These are phyloP conservation scores for Panellus pusillus DNA, from an alignment of 768 basidiomycete species.

Conservation along the genomic window DNA sequence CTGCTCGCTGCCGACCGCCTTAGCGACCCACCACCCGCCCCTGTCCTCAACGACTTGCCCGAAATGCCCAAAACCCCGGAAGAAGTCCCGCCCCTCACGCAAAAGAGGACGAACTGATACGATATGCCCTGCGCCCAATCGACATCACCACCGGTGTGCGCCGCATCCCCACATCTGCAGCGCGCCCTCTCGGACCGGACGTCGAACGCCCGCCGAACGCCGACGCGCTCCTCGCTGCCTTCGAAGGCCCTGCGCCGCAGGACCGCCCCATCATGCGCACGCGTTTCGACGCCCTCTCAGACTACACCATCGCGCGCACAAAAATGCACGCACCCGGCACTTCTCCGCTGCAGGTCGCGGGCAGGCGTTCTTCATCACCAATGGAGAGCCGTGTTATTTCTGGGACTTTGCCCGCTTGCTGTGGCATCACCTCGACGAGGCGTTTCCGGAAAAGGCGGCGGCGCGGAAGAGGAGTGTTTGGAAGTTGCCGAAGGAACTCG, in stretches of 20 bases:
- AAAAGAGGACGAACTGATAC: constrained; percentile 42
- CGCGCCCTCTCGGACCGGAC: constrained; percentile 84
- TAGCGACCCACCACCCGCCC: constrained; percentile 47
- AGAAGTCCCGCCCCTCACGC: constrained; percentile 42
- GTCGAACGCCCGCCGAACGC: constrained; percentile 60
- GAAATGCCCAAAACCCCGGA: constrained; percentile 36
- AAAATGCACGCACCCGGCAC: constrained; percentile 43
- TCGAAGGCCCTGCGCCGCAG: constrained; percentile 43
- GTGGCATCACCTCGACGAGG: constrained; percentile 70
- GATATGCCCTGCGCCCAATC: constrained; percentile 58
- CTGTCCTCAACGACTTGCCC: constrained; percentile 37
- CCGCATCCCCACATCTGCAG: constrained; percentile 75
- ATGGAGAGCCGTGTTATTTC: constrained; percentile 94
- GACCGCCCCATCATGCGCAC: constrained; percentile 66
- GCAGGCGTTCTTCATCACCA: constrained; percentile 97
- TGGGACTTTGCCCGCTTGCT: constrained; percentile 88
- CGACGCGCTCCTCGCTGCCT: constrained; percentile 55
- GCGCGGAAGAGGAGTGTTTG: constrained; percentile 34
- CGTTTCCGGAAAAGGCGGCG: constrained; percentile 55
- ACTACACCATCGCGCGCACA: constrained; percentile 51
- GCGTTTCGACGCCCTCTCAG: constrained; percentile 79
- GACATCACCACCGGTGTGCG: constrained; percentile 61
- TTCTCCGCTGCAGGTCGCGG: constrained; percentile 78
- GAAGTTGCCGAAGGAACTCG: constrained; percentile 62
- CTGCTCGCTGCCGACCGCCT: constrained; percentile 92